These are phyloP conservation scores for Epithemia pelagica DNA, from an alignment of 108 stramenopile genomes.

Conservation along the genomic window DNA sequence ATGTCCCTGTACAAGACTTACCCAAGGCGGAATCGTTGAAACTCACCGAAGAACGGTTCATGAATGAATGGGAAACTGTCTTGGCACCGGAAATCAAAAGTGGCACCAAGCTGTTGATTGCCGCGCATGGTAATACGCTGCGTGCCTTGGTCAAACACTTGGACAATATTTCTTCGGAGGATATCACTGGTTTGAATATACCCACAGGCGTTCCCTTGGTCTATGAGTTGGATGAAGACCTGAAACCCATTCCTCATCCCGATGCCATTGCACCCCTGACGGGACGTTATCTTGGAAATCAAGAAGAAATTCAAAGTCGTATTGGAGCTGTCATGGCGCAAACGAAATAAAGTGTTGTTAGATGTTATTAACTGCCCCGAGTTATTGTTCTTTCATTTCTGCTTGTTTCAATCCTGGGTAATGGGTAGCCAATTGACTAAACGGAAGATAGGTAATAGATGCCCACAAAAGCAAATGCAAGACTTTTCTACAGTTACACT, in stretches of 20 bases:
- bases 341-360: constrained; percentile 67
- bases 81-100: constrained; percentile 75
- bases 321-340: constrained; percentile 97
- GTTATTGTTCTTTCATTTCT: not conserved
- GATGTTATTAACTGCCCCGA: not conserved
- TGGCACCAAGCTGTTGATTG: constrained; percentile 77
- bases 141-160: constrained; percentile 90
- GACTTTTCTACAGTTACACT: not conserved
- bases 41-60: constrained; percentile 84
- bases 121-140: constrained; percentile 90
- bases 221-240: constrained; percentile 83
- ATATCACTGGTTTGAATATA: constrained; percentile 85
- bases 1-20: constrained; percentile 24
- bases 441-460: too few relatives aligned
- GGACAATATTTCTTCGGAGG: constrained; percentile 71
- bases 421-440: too few relatives aligned
- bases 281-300: constrained; percentile 95
- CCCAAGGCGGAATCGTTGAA: constrained; percentile 75
- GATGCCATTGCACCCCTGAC: constrained; percentile 84
- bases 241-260: constrained; percentile 66
- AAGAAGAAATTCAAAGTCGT: constrained; percentile 88
- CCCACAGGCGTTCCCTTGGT: constrained; percentile 88
- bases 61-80: constrained; percentile 69
- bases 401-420: too few relatives aligned
- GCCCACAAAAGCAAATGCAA: too few relatives aligned